Evolutionary conservation across 345 rosid species (phyloP), one percentile per base, ranked within the genome.

Genomic region (Murraya koenigii): DNA sequence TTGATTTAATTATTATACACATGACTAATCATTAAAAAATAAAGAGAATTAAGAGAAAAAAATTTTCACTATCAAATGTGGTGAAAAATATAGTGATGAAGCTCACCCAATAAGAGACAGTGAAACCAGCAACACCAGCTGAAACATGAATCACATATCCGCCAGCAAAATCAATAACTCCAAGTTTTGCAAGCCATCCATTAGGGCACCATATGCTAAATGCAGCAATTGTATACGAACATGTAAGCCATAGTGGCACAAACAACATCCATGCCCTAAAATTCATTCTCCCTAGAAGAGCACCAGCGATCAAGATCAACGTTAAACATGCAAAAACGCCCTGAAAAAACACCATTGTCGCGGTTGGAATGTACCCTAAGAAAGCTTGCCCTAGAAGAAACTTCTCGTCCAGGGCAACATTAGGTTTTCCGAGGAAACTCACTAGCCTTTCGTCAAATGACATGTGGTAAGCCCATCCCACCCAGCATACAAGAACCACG

Each of bases 131-230:
- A 70, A 84, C 84, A 5, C 91, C 91, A 3, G 89, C 75, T 5
- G 89, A 80, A 8, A 88, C 81, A 36, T 87, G 90, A 80, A 90
- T 88, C 5, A 88, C 91, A 69, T 75, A 88, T 9, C 91, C 94
- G 2, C 89, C 89, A 0, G 89, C 62, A 52, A 84, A 86, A 75
- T 90, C 88, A 30, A 86, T 86, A 2, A 88, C 67, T n/a, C 90
- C 94, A 22, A 84, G 82, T 79, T 77, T 85, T 0, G 86, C 88
- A 10, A 82, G 54, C 91, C 90, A 88, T 6, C 88, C 93, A 13
- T 82, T 66, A 0, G 89, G 87, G 60, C 84, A 67, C 90, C 90
- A 85, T 30, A 90, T 82, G 47, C 91, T 85, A 62, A 79, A 84
- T 0, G 91, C 90, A 0, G 75, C 38, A 13, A 88, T 15, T 0